A percentile compares a stretch with the other conserved stretches of the same genome.
These are phyloP conservation scores for Penicillium cinerascens DNA, from an alignment of 495 filamentous ascomycete species.

Conservation along the genomic window DNA sequence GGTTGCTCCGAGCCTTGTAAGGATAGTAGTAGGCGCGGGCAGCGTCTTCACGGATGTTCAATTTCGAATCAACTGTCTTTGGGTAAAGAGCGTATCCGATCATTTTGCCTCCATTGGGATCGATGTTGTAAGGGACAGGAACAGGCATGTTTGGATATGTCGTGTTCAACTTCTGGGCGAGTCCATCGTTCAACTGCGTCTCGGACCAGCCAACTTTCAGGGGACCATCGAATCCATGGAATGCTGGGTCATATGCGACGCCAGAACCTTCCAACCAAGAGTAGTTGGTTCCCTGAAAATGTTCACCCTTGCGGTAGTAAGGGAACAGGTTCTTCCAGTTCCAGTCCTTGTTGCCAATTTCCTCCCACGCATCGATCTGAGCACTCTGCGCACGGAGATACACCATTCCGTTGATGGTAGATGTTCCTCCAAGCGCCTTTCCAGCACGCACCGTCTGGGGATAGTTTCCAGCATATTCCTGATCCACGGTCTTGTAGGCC, in stretches of 20 bases:
- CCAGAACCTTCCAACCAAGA: constrained; percentile 18
- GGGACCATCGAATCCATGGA: constrained; percentile 22
- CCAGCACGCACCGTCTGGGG: constrained; percentile 41
- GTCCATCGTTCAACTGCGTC: constrained; percentile 18
- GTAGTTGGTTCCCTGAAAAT: constrained; percentile 13
- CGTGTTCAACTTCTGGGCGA: constrained; percentile 18
- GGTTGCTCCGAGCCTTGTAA: constrained; percentile 19
- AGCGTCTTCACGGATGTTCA: constrained; percentile 26
- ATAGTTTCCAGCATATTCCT: constrained; percentile 35
- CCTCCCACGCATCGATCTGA: constrained; percentile 28
- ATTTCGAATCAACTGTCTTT: constrained; percentile 17
- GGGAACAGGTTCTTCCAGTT: constrained; percentile 30
- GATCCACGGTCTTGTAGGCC: constrained; percentile 45
- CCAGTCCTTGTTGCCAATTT: constrained; percentile 29
- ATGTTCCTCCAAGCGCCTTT: constrained; percentile 52
- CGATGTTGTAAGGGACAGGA: constrained; percentile 19
- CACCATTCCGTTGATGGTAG: constrained; percentile 48
- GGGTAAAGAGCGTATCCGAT: constrained; percentile 20
- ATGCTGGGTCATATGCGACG: constrained; percentile 19
- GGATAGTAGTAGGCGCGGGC: constrained; percentile 24
- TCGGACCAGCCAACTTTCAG: constrained; percentile 26
- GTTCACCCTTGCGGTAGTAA: constrained; percentile 28
- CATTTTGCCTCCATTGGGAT: constrained; percentile 24
- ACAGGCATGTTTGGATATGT: constrained; percentile 19
- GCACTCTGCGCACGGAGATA: constrained; percentile 20